Conservation (phyloP, 2,329 filamentous ascomycete genomes). For the Dryadomyces quercus-mongolicae region DNA sequence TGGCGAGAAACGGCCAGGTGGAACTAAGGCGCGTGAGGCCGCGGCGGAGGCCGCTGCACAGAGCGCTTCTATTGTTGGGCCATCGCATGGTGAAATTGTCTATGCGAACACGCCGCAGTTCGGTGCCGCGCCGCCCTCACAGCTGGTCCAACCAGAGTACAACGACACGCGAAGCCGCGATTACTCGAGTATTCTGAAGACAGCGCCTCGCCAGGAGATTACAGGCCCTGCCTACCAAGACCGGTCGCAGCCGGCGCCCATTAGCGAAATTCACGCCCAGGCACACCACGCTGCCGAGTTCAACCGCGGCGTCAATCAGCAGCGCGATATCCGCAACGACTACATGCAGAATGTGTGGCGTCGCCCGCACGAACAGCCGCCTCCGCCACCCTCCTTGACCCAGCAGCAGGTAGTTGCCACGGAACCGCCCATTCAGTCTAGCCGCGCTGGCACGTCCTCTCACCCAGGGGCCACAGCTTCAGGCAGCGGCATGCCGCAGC, state of each 20-base stretch:
- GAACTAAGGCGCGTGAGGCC: conserved; percentile 75
- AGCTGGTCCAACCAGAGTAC: conserved; percentile 58
- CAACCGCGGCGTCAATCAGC: conserved; percentile 72
- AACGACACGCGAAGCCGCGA: conserved; percentile 68
- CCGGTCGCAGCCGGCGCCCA: conserved; percentile 61
- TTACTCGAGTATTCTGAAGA: conserved; percentile 64
- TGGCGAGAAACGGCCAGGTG: conserved; percentile 90
- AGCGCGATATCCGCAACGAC: conserved; percentile 65
- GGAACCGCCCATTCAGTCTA: conserved; percentile 33
- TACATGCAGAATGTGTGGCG: conserved; percentile 76
- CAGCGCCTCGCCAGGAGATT: conserved; percentile 80
- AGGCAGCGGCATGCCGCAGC: conserved; percentile 31
- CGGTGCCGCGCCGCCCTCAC: conserved; percentile 51
- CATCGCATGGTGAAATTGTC: conserved; percentile 74
- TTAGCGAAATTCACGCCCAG: conserved; percentile 72
- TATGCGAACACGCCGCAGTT: conserved; percentile 68
- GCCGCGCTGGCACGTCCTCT: conserved; percentile 44
- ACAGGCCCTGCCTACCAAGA: conserved; percentile 82
- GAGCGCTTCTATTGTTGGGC: conserved; percentile 47
- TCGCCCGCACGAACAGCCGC: conserved; percentile 65
- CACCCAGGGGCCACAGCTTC: conserved; percentile 45
- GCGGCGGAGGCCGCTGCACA: conserved; percentile 53
- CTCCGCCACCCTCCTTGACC: conserved; percentile 29
- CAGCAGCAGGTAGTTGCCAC: conserved; percentile 35
- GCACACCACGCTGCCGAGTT: conserved; percentile 82